A percentile compares a stretch with the other conserved stretches of the same genome.
Evolutionary conservation across 2,329 filamentous ascomycete genomes (phyloP).

Genomic region (Talaromyces sp.): DNA sequence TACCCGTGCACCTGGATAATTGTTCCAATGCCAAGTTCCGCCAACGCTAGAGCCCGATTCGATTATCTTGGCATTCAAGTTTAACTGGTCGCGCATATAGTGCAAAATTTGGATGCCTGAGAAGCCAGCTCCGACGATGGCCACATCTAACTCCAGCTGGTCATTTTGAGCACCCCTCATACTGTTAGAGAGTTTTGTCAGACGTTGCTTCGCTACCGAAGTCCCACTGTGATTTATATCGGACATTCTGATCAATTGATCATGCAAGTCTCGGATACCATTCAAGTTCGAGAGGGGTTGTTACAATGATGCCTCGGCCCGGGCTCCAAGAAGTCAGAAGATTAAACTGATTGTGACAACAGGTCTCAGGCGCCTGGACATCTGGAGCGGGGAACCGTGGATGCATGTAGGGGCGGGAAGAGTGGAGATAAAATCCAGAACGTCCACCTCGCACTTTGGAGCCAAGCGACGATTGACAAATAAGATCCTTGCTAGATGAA

Average conservation of each 20-base stretch:
- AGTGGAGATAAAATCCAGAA: too few relatives aligned
- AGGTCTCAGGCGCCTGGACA: too few relatives aligned
- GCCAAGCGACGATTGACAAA: too few relatives aligned
- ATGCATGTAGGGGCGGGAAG: too few relatives aligned
- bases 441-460: too few relatives aligned
- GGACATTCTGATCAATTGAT: background rate
- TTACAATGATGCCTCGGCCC: too few relatives aligned
- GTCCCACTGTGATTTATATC: background rate
- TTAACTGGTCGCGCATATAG: slow-evolving; percentile 10
- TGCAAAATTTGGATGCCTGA: slow-evolving; percentile 19
- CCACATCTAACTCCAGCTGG: slow-evolving; percentile 9
- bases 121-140: slow-evolving; percentile 19
- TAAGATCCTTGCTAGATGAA: too few relatives aligned
- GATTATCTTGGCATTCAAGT: slow-evolving; percentile 16
- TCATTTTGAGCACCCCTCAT: background rate
- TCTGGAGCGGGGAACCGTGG: too few relatives aligned
- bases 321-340: too few relatives aligned
- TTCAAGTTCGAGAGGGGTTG: too few relatives aligned
- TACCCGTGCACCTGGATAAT: slow-evolving; percentile 18
- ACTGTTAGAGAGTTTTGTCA: background rate
- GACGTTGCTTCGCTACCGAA: background rate
- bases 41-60: slow-evolving; percentile 15
- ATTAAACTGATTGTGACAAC: too few relatives aligned
- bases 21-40: slow-evolving; percentile 18
- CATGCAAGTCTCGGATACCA: too few relatives aligned